A percentile compares a stretch with the other conserved stretches of the same genome.
Conservation (phyloP, 768 basidiomycete species). For the Pilatotrama ljubarskyi region DNA sequence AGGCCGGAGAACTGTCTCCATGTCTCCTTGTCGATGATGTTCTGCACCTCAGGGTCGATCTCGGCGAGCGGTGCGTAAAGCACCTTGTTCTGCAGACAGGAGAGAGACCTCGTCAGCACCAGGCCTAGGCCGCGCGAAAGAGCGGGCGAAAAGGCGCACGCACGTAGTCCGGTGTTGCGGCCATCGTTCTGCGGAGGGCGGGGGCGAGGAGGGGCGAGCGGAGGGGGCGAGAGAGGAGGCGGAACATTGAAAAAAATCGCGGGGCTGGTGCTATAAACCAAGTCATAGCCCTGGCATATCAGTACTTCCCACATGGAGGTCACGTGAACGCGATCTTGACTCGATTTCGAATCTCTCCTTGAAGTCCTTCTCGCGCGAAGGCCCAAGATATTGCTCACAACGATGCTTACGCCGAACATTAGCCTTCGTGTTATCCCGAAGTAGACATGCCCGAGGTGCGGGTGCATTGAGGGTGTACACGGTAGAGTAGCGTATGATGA, state of each 20-base stretch:
- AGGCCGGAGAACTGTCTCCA: conserved; percentile 98
- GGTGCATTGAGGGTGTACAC: not conserved
- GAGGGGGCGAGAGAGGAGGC: conserved; percentile 33
- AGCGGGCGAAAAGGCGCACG: conserved; percentile 28
- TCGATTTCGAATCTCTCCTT: conserved; percentile 1
- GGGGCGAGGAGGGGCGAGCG: conserved; percentile 26
- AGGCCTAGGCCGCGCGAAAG: not conserved
- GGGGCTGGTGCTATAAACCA: conserved; percentile 22
- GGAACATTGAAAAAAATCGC: conserved; percentile 33
- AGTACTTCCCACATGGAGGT: conserved; percentile 8
- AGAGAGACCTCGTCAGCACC: not conserved
- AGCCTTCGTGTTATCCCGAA: not conserved
- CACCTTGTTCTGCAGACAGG: conserved; percentile 72
- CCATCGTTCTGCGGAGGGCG: conserved; percentile 50
- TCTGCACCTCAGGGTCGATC: conserved; percentile 92
- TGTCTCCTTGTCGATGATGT: conserved; percentile 98
- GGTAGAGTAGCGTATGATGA: conserved; percentile 3
- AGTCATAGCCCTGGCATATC: conserved; percentile 8
- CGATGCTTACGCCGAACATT: not conserved
- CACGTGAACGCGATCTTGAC: conserved; percentile 18
- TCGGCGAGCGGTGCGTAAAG: conserved; percentile 88
- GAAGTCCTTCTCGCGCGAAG: not conserved
- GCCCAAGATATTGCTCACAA: not conserved
- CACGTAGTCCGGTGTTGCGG: conserved; percentile 65
- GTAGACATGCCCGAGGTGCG: not conserved